A percentile compares a stretch with the other conserved stretches of the same genome.
These are phyloP conservation scores for Kazachstania viticola DNA, from an alignment of 805 yeast genomes.

Conservation along the genomic window DNA sequence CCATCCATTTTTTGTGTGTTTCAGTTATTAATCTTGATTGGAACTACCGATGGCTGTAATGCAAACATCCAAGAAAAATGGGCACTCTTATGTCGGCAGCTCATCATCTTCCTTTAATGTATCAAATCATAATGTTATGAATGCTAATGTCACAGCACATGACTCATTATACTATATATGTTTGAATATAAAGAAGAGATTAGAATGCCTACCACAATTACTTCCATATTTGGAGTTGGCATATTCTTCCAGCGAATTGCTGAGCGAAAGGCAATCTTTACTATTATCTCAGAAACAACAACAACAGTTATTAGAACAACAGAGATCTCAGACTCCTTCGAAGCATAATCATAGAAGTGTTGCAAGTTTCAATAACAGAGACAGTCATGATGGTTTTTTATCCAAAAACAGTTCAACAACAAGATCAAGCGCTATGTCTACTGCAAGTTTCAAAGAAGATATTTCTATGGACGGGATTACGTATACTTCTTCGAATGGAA, in stretches of 20 bases:
- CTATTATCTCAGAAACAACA: conserved; percentile 32
- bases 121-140: conserved; percentile 37
- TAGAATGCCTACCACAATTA: conserved; percentile 54
- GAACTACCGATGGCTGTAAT: conserved; percentile 5
- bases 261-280: conserved; percentile 62
- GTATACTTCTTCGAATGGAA: conserved; percentile 13
- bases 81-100: conserved; percentile 1
- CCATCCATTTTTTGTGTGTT: no score
- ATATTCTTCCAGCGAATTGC: conserved; percentile 50
- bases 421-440: conserved; percentile 28
- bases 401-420: conserved; percentile 11
- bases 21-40: no score
- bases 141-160: conserved; percentile 45
- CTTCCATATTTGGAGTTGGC: conserved; percentile 57
- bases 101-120: conserved; percentile 4
- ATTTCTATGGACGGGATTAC: conserved; percentile 18
- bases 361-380: conserved; percentile 10
- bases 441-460: conserved; percentile 24
- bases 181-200: conserved; percentile 39
- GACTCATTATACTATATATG: conserved; percentile 68
- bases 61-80: conserved; percentile 1
- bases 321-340: conserved; percentile 2
- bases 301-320: conserved; percentile 9
- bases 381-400: conserved; percentile 9
- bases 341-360: conserved; percentile 12